phyloP scores from a whole-genome alignment of 2,329 filamentous ascomycete species.

The Fusarium globosum region DNA sequence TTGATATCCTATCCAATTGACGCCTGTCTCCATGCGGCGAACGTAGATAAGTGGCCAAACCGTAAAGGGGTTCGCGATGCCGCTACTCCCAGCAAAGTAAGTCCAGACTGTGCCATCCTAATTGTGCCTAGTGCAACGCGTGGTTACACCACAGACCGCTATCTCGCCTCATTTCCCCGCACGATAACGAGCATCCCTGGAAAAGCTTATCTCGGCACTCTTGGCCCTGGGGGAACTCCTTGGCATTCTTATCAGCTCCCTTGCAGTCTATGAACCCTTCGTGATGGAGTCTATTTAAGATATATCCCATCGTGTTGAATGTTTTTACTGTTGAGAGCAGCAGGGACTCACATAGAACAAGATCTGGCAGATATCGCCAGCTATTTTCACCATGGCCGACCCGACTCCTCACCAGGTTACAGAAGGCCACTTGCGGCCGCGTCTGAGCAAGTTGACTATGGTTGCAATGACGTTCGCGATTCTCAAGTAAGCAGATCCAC shows the following conservation, averaged over 20 bases:
- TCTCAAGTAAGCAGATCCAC: neutral
- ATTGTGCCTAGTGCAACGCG: neutral
- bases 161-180: neutral
- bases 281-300: neutral
- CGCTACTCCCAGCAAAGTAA: neutral
- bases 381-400: neutral
- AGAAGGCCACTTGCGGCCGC: neutral
- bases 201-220: neutral
- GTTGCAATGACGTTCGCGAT: neutral
- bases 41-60: neutral
- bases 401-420: neutral
- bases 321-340: neutral
- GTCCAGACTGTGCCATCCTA: constrained; percentile 7
- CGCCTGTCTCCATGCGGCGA: neutral
- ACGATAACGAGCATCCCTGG: neutral
- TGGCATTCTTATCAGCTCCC: neutral
- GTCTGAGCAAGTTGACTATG: constrained; percentile 1
- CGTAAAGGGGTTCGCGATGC: neutral
- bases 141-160: neutral
- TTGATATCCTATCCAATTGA: neutral
- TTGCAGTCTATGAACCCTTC: neutral
- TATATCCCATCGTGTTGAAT: neutral
- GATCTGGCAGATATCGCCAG: neutral
- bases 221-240: neutral
- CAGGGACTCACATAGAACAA: no score